These are phyloP conservation scores for Dothiorella sarmentorum DNA, from an alignment of 2,329 filamentous ascomycete species.

Conservation along the genomic window DNA sequence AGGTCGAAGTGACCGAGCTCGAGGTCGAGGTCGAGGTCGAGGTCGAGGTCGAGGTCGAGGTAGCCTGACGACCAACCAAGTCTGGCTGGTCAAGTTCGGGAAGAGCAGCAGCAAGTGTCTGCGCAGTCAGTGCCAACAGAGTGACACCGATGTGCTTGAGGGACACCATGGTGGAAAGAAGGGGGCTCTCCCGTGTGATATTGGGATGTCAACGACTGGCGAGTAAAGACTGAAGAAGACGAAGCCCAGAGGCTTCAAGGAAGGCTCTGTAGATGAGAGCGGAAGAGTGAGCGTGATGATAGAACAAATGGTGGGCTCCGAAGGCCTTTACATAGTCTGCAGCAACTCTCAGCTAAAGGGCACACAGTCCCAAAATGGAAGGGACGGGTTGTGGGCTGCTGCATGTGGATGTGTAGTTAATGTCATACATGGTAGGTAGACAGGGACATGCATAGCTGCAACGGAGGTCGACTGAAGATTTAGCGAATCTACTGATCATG, in stretches of 20 bases:
- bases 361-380: neutral
- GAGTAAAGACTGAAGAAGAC: constrained; percentile 2
- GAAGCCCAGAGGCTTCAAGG: neutral
- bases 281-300: constrained; percentile 9
- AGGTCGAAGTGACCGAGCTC: too few species aligned
- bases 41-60: too few species aligned
- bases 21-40: too few species aligned
- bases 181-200: neutral
- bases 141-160: constrained; percentile 15
- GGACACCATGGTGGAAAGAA: constrained; percentile 26
- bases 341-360: neutral
- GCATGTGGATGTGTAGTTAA: neutral
- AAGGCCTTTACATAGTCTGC: constrained; percentile 10
- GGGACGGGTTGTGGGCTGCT: neutral
- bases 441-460: neutral
- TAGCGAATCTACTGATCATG: neutral
- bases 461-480: neutral
- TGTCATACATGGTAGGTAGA: neutral
- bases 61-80: constrained; percentile 1
- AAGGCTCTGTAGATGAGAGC: neutral
- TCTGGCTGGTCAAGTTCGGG: constrained; percentile 22
- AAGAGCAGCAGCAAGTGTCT: constrained; percentile 27
- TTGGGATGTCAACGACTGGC: neutral
- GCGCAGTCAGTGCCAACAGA: constrained; percentile 22
- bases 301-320: neutral